Conservation (phyloP, 225 moss, liverwort and hornwort genomes). For the Pseudoscleropodium purum region DNA sequence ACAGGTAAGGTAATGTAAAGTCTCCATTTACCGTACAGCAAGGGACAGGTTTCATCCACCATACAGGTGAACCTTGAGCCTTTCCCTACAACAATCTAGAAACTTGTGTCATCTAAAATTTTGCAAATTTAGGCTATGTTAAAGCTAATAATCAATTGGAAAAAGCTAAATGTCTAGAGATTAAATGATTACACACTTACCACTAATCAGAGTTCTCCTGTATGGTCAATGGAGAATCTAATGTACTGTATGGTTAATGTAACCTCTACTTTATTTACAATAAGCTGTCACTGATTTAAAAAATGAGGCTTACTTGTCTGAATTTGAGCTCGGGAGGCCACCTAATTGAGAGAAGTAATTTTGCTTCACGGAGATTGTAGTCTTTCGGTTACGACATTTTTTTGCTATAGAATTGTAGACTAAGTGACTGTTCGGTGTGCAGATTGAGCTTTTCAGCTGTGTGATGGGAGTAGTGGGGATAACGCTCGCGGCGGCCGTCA, state of each 20-base stretch:
- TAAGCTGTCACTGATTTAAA: background rate
- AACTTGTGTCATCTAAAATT: background rate
- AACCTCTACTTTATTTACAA: background rate
- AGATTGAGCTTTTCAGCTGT: slow-evolving; percentile 63
- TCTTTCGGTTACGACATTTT: background rate
- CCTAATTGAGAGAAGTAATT: background rate
- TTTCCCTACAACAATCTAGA: background rate
- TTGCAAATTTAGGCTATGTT: background rate
- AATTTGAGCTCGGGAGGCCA: background rate
- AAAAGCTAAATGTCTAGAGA: background rate
- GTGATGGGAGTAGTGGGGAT: slow-evolving; percentile 64
- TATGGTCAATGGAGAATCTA: background rate
- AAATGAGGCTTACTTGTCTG: background rate
- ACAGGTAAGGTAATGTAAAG: background rate
- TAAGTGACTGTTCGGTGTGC: background rate
- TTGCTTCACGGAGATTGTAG: background rate
- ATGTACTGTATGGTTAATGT: background rate
- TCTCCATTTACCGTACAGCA: background rate
- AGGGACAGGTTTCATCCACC: background rate
- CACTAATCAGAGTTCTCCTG: background rate
- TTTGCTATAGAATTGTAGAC: background rate
- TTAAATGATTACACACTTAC: background rate
- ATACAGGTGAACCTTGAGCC: background rate
- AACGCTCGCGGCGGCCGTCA: slow-evolving; percentile 67
- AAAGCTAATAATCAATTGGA: background rate